phyloP scores from a whole-genome alignment of 768 basidiomycete species.

The Lactarius akahatsu region DNA sequence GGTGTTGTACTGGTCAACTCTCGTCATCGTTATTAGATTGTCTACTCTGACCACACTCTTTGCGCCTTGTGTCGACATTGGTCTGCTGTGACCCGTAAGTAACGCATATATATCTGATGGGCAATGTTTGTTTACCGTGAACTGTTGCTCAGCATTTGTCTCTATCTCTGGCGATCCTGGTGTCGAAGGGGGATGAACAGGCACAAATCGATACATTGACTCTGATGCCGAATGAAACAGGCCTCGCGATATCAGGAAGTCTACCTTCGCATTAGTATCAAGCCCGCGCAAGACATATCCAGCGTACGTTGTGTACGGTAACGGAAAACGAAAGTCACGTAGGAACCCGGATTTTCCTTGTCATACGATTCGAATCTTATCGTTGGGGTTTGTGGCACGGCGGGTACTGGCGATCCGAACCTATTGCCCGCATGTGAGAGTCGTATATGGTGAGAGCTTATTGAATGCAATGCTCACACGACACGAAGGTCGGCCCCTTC shows the following conservation, averaged over 20 bases:
- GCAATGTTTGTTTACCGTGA: neutral
- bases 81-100: neutral
- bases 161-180: neutral
- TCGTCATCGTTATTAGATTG: neutral
- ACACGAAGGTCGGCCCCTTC: slow-evolving; percentile 8
- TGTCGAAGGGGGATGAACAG: neutral
- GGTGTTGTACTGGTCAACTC: neutral
- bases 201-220: neutral
- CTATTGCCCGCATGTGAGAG: slow-evolving; percentile 53
- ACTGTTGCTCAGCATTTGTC: neutral
- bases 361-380: slow-evolving; percentile 57
- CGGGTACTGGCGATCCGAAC: slow-evolving; percentile 32
- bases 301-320: slow-evolving; percentile 51
- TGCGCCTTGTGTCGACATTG: neutral
- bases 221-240: neutral
- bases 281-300: neutral
- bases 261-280: neutral
- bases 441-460: neutral
- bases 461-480: neutral
- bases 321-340: slow-evolving; percentile 65
- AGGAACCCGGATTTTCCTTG: slow-evolving; percentile 41
- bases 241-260: slow-evolving; percentile 2
- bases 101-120: neutral
- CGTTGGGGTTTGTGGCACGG: slow-evolving; percentile 39
- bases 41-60: neutral